phyloP scores from a whole-genome alignment of 371 early-diverging fungal genomes.

The Mortierella sp. region DNA sequence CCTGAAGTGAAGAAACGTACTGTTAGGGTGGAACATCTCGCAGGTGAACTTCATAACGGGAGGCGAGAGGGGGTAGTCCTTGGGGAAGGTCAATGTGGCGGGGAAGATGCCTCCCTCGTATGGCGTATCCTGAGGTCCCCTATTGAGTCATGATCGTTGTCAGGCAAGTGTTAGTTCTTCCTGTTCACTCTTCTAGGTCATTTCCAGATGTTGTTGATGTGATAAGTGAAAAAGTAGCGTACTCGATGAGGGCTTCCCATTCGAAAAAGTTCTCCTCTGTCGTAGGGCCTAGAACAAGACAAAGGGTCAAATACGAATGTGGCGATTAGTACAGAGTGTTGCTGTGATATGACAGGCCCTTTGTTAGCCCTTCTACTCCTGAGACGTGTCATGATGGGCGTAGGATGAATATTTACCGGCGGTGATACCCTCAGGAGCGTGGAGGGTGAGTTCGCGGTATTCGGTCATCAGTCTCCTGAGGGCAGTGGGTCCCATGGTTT shows the following conservation, averaged over 20 bases:
- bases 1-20: constrained; percentile 41
- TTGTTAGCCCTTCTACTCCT: background rate
- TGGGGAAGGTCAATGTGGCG: constrained; percentile 90
- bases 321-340: background rate
- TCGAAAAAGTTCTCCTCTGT: constrained; percentile 94
- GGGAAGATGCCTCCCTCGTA: constrained; percentile 93
- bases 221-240: constrained; percentile 41
- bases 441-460: constrained; percentile 93
- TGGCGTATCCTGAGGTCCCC: constrained; percentile 95
- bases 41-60: constrained; percentile 93
- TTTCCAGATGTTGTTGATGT: background rate
- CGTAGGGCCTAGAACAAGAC: constrained; percentile 76
- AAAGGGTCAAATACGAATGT: background rate
- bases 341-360: background rate
- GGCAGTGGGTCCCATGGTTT: constrained; percentile 80
- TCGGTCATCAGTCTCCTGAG: constrained; percentile 97
- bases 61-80: constrained; percentile 96
- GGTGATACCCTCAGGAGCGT: constrained; percentile 97
- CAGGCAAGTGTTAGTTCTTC: background rate
- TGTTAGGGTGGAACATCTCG: constrained; percentile 96
- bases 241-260: constrained; percentile 98
- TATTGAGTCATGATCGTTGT: constrained; percentile 28
- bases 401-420: constrained; percentile 72
- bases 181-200: background rate
- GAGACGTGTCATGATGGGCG: background rate